A percentile compares a stretch with the other conserved stretches of the same genome.
phyloP scores from a whole-genome alignment of 352 stramenopile genomes.

The Hyaloperonospora arabidopsidis region DNA sequence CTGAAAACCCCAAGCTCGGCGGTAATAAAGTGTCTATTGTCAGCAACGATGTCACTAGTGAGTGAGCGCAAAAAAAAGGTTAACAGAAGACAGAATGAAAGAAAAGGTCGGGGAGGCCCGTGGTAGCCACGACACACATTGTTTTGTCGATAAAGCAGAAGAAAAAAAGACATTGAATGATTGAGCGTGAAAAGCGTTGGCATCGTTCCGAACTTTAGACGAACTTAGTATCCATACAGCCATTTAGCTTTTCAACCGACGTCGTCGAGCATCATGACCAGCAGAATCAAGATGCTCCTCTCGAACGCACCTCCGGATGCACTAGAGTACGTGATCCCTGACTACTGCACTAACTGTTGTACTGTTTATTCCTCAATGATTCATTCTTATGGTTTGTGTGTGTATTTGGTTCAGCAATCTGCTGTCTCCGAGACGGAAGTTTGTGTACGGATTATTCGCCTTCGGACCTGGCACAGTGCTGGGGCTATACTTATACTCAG shows the following conservation, averaged over 20 bases:
- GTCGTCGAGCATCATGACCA: constrained; percentile 10
- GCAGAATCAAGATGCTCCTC: constrained; percentile 70
- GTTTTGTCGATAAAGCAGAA: too few species aligned
- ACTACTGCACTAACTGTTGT: background rate
- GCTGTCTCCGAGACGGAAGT: constrained; percentile 52
- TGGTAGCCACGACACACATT: too few species aligned
- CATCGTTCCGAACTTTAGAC: constrained; percentile 4
- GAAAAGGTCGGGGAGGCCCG: too few species aligned
- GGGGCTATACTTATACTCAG: constrained; percentile 59
- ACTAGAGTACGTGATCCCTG: constrained; percentile 41
- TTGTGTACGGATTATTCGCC: constrained; percentile 60
- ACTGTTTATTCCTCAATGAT: too few species aligned
- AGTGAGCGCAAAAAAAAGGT: too few species aligned
- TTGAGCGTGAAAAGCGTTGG: too few species aligned
- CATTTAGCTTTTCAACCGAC: background rate
- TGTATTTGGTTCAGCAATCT: constrained; percentile 34
- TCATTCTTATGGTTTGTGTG: background rate
- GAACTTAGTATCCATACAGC: constrained; percentile 10
- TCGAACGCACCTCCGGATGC: constrained; percentile 53
- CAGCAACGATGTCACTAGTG: too few species aligned
- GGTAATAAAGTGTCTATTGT: too few species aligned
- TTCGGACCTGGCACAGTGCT: constrained; percentile 59
- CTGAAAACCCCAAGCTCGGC: too few species aligned
- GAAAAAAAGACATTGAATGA: too few species aligned
- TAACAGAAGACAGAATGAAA: too few species aligned